These are phyloP conservation scores for Dactylellina leptospora DNA, from an alignment of 2,329 filamentous ascomycete genomes.

Conservation along the genomic window DNA sequence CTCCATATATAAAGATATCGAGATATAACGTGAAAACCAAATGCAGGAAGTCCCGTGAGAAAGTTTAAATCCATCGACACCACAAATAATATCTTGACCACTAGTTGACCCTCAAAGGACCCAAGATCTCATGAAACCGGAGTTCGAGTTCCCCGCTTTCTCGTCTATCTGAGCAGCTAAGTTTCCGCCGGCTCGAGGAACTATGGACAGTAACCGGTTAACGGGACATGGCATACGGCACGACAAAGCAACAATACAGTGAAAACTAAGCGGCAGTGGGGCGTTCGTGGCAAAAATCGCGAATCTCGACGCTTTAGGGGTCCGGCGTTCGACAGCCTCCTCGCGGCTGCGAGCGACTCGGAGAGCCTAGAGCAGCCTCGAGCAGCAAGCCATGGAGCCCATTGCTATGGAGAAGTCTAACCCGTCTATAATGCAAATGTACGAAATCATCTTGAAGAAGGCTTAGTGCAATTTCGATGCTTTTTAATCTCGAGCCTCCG, in stretches of 20 bases:
- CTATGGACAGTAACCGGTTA: conserved; percentile 18
- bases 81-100: conserved; percentile 6
- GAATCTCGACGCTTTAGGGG: not conserved
- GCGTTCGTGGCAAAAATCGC: conserved; percentile 36
- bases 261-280: conserved; percentile 5
- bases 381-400: conserved; percentile 18
- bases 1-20: not conserved
- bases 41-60: conserved; percentile 49
- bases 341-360: not conserved
- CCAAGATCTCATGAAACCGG: no score
- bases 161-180: conserved; percentile 5
- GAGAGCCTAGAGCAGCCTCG: conserved; percentile 20
- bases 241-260: conserved; percentile 28
- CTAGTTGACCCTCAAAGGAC: no score
- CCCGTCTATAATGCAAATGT: not conserved
- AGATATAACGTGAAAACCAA: not conserved
- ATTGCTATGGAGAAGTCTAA: not conserved
- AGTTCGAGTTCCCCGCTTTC: not conserved
- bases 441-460: not conserved
- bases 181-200: conserved; percentile 35
- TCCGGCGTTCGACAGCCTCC: not conserved
- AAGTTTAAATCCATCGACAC: not conserved
- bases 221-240: conserved; percentile 25
- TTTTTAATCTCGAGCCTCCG: conserved; percentile 24
- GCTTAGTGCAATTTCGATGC: not conserved